These are phyloP conservation scores for Fragilaria radians DNA, from an alignment of 108 stramenopile genomes.

Conservation along the genomic window DNA sequence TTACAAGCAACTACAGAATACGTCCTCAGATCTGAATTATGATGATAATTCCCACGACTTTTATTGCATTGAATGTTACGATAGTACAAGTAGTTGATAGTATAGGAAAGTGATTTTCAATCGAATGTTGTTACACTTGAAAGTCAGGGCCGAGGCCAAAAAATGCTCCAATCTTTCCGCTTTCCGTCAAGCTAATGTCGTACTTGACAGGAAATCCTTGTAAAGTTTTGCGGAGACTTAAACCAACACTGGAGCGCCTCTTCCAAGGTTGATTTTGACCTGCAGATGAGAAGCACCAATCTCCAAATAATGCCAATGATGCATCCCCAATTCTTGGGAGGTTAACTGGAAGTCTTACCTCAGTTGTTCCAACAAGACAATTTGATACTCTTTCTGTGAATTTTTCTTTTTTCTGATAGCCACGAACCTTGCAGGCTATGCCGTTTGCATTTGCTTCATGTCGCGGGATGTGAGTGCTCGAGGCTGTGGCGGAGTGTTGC, in stretches of 20 bases:
- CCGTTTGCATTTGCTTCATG: constrained; percentile 71
- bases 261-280: constrained; percentile 3
- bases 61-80: too few relatives aligned
- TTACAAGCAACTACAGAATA: too few relatives aligned
- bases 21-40: too few relatives aligned
- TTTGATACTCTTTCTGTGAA: constrained; percentile 31
- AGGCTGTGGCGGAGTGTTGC: constrained; percentile 48
- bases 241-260: constrained; percentile 52
- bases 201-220: constrained; percentile 80
- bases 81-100: not conserved
- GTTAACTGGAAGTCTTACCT: constrained; percentile 62
- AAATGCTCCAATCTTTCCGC: constrained; percentile 55
- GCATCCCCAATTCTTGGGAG: constrained; percentile 19
- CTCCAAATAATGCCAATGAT: constrained; percentile 60
- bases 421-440: constrained; percentile 57
- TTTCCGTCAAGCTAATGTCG: constrained; percentile 54
- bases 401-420: constrained; percentile 12
- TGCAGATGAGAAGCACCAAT: constrained; percentile 46
- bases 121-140: constrained; percentile 23
- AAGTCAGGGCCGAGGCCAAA: constrained; percentile 68
- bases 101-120: not conserved
- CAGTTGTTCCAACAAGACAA: constrained; percentile 57
- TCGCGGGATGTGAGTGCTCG: constrained; percentile 57
- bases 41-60: too few relatives aligned
- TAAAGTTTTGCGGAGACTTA: constrained; percentile 63